These are phyloP conservation scores for Botrytis hyacinthi DNA, from an alignment of 2,329 filamentous ascomycete genomes.

Conservation along the genomic window DNA sequence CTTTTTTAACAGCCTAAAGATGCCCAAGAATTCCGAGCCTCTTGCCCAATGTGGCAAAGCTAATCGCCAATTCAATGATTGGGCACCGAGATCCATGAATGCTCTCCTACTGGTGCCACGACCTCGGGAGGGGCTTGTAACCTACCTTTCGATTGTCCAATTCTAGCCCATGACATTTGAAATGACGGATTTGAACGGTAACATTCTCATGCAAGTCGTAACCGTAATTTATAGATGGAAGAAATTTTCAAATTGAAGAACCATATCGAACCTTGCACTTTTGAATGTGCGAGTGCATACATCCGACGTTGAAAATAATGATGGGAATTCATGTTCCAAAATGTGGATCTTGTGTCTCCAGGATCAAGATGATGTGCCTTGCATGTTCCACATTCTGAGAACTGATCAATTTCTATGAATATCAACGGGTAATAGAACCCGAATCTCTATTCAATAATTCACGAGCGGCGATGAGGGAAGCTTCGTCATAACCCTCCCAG, in stretches of 20 bases:
- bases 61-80: conserved; percentile 23
- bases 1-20: conserved; percentile 21
- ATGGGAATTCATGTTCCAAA: conserved; percentile 11
- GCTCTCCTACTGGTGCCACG: conserved; percentile 28
- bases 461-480: conserved; percentile 69
- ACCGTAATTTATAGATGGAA: conserved; percentile 15
- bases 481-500: conserved; percentile 71
- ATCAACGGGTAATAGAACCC: conserved; percentile 35
- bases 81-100: conserved; percentile 21
- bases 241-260: conserved; percentile 11
- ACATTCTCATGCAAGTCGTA: conserved; percentile 13
- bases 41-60: conserved; percentile 25
- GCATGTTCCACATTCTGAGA: conserved; percentile 19
- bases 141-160: conserved; percentile 15
- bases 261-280: conserved; percentile 17
- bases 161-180: conserved; percentile 13
- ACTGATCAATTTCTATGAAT: conserved; percentile 17
- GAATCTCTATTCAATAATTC: conserved; percentile 44
- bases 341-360: conserved; percentile 24
- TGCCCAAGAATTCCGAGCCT: conserved; percentile 23
- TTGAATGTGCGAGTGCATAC: background rate
- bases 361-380: conserved; percentile 28
- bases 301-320: background rate
- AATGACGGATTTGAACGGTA: background rate
- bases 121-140: conserved; percentile 21